Base-by-base conservation (phyloP, 2,329 filamentous ascomycete genomes). In the Macrophomina tecta region DNA sequence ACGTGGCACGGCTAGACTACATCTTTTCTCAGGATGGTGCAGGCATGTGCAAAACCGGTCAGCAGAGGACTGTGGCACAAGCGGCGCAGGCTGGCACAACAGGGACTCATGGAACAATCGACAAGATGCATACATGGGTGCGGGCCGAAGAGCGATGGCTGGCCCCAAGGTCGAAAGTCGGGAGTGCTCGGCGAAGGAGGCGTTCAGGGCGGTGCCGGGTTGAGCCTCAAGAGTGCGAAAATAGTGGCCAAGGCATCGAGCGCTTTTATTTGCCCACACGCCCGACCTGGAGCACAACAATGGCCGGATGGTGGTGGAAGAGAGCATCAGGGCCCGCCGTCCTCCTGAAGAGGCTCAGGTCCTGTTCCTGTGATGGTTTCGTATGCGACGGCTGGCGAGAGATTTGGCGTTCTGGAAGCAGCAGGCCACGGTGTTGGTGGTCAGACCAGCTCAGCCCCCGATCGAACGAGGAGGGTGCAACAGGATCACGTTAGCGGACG, bases 61-160 rank as follows among this genome's bases (percentile, higher is more conserved):
- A 62, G 53, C 53, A n/a, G 53, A 58, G 53, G 53, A 58, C 42
- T 42, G 53, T 58, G 53, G 53, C 53, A 58, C 53, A 42, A 23
- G 46, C n/a, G 23, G 46, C 46, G n/a, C n/a, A 49, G 7, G 18
- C 53, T 23, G 52, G 34, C 34, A 34, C 34, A 16, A 18, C 56
- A 48, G 42, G 56, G 42, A 30, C 36, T 5, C 55, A 46, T 23
- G 28, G 40, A 46, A 9, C 4, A 45, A 49, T 49, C 42, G 30
- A 36, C 58, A 45, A 14, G 30, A 30, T 46, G 16, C 34, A 48
- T n/a, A 38, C 55, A 40, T 58, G 40, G 56, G 34, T 34, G 56
- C 56, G 42, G 56, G 40, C 56, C 56, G 56, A 45, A 46, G 23
- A 42, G 36, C 53, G 53, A 23, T 38, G 28, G 40, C 40, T 46